Conservation (phyloP, 176 grass and related monocot genomes). For the Neostapfia colusana region DNA sequence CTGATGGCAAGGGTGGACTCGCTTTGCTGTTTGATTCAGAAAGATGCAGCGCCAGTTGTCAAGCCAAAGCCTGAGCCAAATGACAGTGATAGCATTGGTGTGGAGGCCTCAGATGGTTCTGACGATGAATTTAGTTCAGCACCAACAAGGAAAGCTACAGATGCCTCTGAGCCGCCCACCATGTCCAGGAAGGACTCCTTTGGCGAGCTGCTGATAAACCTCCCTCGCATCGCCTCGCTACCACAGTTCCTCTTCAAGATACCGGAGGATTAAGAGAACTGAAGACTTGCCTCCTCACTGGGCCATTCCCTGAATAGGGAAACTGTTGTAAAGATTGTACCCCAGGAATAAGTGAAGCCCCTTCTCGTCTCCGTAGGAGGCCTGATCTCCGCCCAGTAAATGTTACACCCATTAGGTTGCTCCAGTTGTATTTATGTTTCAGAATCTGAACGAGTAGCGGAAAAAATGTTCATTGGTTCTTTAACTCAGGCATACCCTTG, state of each 20-base stretch:
- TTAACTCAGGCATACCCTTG: conserved; percentile 10
- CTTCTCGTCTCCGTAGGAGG: conserved; percentile 5
- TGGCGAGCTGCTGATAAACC: conserved; percentile 73
- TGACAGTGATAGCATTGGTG: conserved; percentile 36
- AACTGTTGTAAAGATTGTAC: conserved; percentile 49
- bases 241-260: conserved; percentile 88
- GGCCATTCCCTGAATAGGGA: background rate
- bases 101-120: conserved; percentile 47
- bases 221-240: conserved; percentile 74
- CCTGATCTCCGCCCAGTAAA: conserved; percentile 43
- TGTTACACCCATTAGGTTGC: conserved; percentile 40
- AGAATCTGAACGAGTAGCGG: background rate
- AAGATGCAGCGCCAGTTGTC: conserved; percentile 36
- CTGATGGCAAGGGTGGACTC: conserved; percentile 84
- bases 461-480: conserved; percentile 47
- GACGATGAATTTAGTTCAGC: conserved; percentile 67
- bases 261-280: conserved; percentile 68
- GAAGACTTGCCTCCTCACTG: conserved; percentile 33
- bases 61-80: conserved; percentile 45
- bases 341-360: conserved; percentile 44
- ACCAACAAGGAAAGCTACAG: conserved; percentile 15
- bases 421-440: conserved; percentile 30
- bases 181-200: conserved; percentile 84
- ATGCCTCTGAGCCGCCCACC: conserved; percentile 28
- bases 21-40: conserved; percentile 82